Evolutionary conservation across 495 filamentous ascomycete genomes (phyloP).

Genomic region (Hypoxylon fragiforme): DNA sequence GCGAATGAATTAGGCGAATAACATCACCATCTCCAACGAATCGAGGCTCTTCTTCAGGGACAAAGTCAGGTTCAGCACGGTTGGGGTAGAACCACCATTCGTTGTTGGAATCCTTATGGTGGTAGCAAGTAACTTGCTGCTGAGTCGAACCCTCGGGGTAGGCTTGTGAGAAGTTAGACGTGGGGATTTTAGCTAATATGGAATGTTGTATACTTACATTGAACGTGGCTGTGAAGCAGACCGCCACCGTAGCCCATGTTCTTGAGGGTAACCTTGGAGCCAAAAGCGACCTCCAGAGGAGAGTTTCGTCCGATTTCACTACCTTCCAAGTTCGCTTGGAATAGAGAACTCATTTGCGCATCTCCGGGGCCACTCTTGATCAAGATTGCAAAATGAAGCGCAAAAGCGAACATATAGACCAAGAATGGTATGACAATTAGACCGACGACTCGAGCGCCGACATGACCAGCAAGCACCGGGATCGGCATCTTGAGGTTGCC

Average conservation of each 20-base stretch:
- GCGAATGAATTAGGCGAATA: conserved; percentile 88
- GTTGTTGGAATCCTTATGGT: conserved; percentile 99
- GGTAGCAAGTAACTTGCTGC: conserved; percentile 98
- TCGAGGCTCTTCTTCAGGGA: conserved; percentile 65
- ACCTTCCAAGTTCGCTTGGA: conserved; percentile 92
- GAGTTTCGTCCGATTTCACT: conserved; percentile 93
- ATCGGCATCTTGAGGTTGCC: conserved; percentile 89
- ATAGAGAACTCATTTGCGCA: conserved; percentile 98
- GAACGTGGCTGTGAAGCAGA: conserved; percentile 95
- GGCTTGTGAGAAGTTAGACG: conserved; percentile 46
- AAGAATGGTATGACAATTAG: conserved; percentile 83
- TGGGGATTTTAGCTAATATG: neutral
- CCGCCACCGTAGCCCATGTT: conserved; percentile 99
- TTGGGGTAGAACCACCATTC: conserved; percentile 99
- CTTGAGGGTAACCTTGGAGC: conserved; percentile 90
- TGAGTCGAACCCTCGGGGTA: conserved; percentile 93
- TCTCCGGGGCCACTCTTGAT: conserved; percentile 95
- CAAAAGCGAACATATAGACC: conserved; percentile 95
- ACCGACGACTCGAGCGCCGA: conserved; percentile 78
- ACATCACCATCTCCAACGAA: conserved; percentile 77
- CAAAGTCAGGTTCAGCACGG: conserved; percentile 71
- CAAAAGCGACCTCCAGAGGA: conserved; percentile 85
- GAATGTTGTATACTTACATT: conserved; percentile 47
- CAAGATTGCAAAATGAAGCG: conserved; percentile 86
- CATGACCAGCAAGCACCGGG: conserved; percentile 75